Conservation (phyloP, 371 early-diverging fungal genomes). For the Apophysomyces sp. region DNA sequence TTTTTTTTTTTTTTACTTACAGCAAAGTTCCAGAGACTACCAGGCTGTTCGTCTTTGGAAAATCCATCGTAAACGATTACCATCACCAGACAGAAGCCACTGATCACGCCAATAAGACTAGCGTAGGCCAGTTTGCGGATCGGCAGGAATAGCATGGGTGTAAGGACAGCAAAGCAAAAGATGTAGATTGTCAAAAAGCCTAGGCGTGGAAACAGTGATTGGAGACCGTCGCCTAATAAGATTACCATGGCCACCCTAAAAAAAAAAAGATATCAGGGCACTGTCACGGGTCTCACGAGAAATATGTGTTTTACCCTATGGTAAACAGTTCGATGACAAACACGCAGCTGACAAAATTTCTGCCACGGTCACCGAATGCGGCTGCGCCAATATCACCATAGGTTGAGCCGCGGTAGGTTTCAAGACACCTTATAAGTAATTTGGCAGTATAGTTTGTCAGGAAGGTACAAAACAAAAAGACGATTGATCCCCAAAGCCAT, state of each 20-base stretch:
- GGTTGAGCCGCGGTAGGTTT: conserved; percentile 25
- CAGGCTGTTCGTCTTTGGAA: conserved; percentile 42
- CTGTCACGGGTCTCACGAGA: too few species aligned
- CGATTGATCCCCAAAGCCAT: conserved; percentile 54
- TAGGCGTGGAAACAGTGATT: conserved; percentile 20
- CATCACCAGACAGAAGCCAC: conserved; percentile 27
- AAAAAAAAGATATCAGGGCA: neutral
- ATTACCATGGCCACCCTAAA: conserved; percentile 33
- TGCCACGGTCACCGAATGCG: conserved; percentile 59
- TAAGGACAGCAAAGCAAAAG: conserved; percentile 23
- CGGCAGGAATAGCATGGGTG: conserved; percentile 33
- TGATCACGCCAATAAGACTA: conserved; percentile 44
- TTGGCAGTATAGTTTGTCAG: conserved; percentile 58
- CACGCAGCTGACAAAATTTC: conserved; percentile 40
- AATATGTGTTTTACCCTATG: conserved; percentile 43
- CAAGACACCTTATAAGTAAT: conserved; percentile 38
- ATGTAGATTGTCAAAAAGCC: conserved; percentile 18
- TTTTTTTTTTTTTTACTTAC: conserved; percentile 10
- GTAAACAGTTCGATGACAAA: conserved; percentile 65
- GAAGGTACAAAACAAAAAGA: conserved; percentile 47
- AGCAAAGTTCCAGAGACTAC: conserved; percentile 53
- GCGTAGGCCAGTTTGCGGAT: conserved; percentile 45
- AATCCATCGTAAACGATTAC: conserved; percentile 46
- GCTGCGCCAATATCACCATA: conserved; percentile 69
- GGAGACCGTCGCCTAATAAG: conserved; percentile 31